A percentile compares a stretch with the other conserved stretches of the same genome.
phyloP scores from a whole-genome alignment of 1,139 yeast genomes.

The Geotrichum australiense region DNA sequence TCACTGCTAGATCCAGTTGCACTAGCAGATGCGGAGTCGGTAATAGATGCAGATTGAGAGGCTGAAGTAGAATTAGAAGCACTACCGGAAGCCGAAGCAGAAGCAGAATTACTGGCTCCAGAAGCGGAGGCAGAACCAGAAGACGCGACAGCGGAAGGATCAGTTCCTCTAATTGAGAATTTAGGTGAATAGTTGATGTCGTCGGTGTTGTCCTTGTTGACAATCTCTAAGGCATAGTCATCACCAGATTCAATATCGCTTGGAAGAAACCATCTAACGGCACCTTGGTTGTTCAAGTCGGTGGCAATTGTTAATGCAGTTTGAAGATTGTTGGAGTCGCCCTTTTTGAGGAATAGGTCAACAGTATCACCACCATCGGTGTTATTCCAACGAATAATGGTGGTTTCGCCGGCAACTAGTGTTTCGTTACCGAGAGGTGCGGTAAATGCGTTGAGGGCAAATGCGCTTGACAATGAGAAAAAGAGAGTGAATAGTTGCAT shows the following conservation, averaged over 20 bases:
- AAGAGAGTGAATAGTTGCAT: conserved; percentile 20
- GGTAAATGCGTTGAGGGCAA: conserved; percentile 29
- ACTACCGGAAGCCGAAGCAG: conserved; percentile 17
- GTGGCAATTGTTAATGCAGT: conserved; percentile 34
- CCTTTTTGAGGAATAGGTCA: conserved; percentile 31
- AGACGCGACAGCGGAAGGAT: conserved; percentile 19
- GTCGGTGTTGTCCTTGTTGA: conserved; percentile 27
- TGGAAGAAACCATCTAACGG: conserved; percentile 36
- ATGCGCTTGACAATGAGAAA: conserved; percentile 18
- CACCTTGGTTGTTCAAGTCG: conserved; percentile 33
- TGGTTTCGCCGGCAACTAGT: conserved; percentile 31
- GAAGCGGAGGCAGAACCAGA: conserved; percentile 18
- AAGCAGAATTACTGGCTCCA: conserved; percentile 16
- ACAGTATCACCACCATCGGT: conserved; percentile 32
- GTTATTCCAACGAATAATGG: conserved; percentile 33
- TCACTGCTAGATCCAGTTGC: background rate
- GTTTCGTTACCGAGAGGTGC: conserved; percentile 29
- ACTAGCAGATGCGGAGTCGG: conserved; percentile 8
- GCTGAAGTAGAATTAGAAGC: conserved; percentile 15
- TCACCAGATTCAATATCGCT: conserved; percentile 27
- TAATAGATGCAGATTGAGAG: conserved; percentile 15
- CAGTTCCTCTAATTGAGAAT: conserved; percentile 28
- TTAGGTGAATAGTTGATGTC: conserved; percentile 34
- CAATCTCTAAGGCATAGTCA: conserved; percentile 33
- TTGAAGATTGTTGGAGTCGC: conserved; percentile 30